phyloP scores from a whole-genome alignment of 1,139 yeast species.

The Pichia sp. region DNA sequence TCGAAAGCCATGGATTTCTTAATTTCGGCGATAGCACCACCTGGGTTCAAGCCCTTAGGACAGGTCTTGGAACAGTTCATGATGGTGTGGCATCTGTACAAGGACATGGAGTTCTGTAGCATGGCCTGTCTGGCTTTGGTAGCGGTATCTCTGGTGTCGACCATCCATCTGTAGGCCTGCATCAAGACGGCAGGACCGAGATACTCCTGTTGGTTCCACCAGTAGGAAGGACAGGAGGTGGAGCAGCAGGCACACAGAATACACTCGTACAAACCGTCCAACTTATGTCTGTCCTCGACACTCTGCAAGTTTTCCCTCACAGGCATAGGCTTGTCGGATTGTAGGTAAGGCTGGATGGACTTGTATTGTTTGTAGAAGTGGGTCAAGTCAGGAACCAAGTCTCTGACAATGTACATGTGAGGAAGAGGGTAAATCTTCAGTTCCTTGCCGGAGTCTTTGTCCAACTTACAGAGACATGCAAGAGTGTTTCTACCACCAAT shows the following conservation, averaged over 20 bases:
- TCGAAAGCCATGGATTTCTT: constrained; percentile 88
- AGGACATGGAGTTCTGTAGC: constrained; percentile 95
- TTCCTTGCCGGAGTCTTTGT: constrained; percentile 68
- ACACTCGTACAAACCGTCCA: constrained; percentile 96
- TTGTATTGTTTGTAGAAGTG: constrained; percentile 98
- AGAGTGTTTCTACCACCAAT: constrained; percentile 95
- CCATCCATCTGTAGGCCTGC: constrained; percentile 99
- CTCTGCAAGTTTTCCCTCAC: constrained; percentile 93
- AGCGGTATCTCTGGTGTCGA: constrained; percentile 95
- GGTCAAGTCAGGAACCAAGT: constrained; percentile 95
- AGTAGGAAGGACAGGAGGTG: constrained; percentile 97
- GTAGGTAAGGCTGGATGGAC: constrained; percentile 95
- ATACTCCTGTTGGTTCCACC: constrained; percentile 99
- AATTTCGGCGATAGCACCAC: constrained; percentile 94
- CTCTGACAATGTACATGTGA: constrained; percentile 96
- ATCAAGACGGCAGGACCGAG: constrained; percentile 97
- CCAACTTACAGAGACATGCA: constrained; percentile 94
- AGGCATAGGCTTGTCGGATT: constrained; percentile 80
- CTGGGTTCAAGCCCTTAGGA: constrained; percentile 99
- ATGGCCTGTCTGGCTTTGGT: constrained; percentile 73
- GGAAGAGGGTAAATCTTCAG: constrained; percentile 94
- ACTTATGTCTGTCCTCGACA: constrained; percentile 89
- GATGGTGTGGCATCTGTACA: constrained; percentile 98
- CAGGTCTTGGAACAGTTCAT: constrained; percentile 98
- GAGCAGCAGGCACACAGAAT: constrained; percentile 98